Base-by-base conservation (phyloP, 1,284 basidiomycete genomes). In the Pterulicium gracile region DNA sequence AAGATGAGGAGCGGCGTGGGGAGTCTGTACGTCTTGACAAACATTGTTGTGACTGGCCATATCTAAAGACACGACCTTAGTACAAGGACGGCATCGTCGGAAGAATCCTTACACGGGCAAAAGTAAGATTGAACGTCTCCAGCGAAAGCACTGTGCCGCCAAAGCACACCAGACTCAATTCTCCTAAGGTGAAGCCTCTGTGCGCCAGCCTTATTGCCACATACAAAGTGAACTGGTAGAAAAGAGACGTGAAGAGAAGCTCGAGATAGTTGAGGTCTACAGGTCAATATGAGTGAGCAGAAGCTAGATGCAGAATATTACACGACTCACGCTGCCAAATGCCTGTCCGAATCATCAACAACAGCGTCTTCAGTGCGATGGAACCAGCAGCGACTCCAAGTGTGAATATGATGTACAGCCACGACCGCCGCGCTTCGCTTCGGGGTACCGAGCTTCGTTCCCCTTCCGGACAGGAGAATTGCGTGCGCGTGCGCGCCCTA, bases 191-290 rank as follows among this genome's bases (percentile, higher is more conserved):
- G 63, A 98, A 95, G 12, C 89, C 90, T 19, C 87, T 79, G 54
- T 96, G 83, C 0, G 93, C 95, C 24, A 99, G 72, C 18, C 95
- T 77, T 43, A 96, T 78, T 45, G 88, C 88, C 43, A 87, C 74
- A 60, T 98, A 98, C 46, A 98, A 70, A 40, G 88, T 82, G 55
- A 91, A 83, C 60, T 98, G 96, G 63, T 88, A 98, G 65, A 95
- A 89, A 41, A 88, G 60, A 0, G 90, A 81, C 18, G 79, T 76
- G 10, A 86, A 68, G 15, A 79, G 66, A 43, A 91, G 73, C 58
- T 98, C 95, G 50, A 89, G 79, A 51, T 77, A 71, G 53, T 76
- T 79, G 62, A 93, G 69, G 66, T 90, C 86, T 93, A 56, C 20
- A 47, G 34, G 45, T 43, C 43, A n/a, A 24, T 17, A 47, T 51